Base-by-base conservation (phyloP, 1,139 yeast species). In the Kodamaea fungicola region DNA sequence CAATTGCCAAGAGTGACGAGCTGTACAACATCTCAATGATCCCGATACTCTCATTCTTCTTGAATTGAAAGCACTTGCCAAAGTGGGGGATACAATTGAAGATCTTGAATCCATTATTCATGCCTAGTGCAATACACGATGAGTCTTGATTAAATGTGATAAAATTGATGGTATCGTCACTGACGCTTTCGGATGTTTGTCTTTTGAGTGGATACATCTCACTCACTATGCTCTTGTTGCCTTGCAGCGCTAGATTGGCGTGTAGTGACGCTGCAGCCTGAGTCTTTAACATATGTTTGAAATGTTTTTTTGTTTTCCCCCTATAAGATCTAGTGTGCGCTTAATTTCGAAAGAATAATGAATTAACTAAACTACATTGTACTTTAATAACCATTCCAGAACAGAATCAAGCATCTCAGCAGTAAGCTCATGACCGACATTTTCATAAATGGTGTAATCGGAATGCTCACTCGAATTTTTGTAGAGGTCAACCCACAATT, bases 61-160 rank as follows among this genome's bases (percentile, higher is more conserved):
- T 52, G 35, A 54, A 55, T 38, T 74, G 75, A 53, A 78, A 86
- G 53, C 94, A 87, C 50, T 79, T 79, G 9, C 95, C 95, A 57
- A 90, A 86, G 12, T 50, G 48, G 2, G 97, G 96, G 42, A 82
- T 86, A 62, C 96, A 88, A 56, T 85, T 86, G 69, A 80, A 90
- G 35, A 92, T 84, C 49, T 78, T 79, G 60, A 86, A 88, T n/a
- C 95, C 94, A 39, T 67, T 67, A 33, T 75, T 74, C 7, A 87
- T 74, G 2, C 96, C 97, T 6, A 88, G 76, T 1, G 96, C 88
- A 22, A 90, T 74, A 57, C 97, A 90, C 41, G 89, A 73, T 41
- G 85, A 84, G 58, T 90, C 95, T 64, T 92, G 98, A 61, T 92
- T 92, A 70, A 92, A 92, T 36, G 83, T 77, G 42, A 89, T 75